Conservation (phyloP, 1,284 basidiomycete genomes). For the Pascua sp. region DNA sequence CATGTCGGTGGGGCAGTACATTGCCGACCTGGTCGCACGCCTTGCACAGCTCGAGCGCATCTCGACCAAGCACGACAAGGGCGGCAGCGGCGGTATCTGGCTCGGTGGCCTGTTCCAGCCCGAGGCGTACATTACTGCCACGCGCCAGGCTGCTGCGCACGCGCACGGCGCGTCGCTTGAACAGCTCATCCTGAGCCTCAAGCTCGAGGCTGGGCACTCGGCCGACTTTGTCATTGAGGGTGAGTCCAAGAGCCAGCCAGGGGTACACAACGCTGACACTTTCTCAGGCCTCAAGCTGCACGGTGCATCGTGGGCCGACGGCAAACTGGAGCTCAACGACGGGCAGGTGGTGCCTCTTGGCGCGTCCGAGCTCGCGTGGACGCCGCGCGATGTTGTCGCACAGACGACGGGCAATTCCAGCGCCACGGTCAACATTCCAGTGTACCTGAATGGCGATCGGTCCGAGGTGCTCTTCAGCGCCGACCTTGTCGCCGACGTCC, state of each 20-base stretch:
- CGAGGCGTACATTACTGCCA: constrained; percentile 90
- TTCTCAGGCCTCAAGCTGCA: constrained; percentile 72
- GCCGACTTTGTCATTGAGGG: constrained; percentile 80
- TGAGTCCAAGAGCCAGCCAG: constrained; percentile 49
- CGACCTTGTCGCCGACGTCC: constrained; percentile 30
- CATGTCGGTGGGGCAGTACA: constrained; percentile 77
- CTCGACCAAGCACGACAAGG: constrained; percentile 52
- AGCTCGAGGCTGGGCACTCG: constrained; percentile 68
- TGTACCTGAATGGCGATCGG: constrained; percentile 87
- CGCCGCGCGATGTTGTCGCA: constrained; percentile 55
- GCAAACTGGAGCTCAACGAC: constrained; percentile 70
- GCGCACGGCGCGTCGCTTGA: constrained; percentile 86
- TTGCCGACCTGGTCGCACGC: constrained; percentile 73
- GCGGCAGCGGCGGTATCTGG: constrained; percentile 62
- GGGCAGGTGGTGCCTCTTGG: constrained; percentile 71
- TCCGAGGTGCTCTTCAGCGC: constrained; percentile 80
- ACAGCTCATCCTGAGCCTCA: constrained; percentile 72
- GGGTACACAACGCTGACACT: not conserved
- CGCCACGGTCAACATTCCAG: constrained; percentile 69
- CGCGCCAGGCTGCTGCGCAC: constrained; percentile 86
- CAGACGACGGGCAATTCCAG: constrained; percentile 18
- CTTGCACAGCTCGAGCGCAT: constrained; percentile 76
- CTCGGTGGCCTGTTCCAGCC: constrained; percentile 92
- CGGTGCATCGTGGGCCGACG: constrained; percentile 71
- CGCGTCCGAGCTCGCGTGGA: constrained; percentile 80